phyloP scores from a whole-genome alignment of 495 filamentous ascomycete species.

The Aspergillus kassunensis region DNA sequence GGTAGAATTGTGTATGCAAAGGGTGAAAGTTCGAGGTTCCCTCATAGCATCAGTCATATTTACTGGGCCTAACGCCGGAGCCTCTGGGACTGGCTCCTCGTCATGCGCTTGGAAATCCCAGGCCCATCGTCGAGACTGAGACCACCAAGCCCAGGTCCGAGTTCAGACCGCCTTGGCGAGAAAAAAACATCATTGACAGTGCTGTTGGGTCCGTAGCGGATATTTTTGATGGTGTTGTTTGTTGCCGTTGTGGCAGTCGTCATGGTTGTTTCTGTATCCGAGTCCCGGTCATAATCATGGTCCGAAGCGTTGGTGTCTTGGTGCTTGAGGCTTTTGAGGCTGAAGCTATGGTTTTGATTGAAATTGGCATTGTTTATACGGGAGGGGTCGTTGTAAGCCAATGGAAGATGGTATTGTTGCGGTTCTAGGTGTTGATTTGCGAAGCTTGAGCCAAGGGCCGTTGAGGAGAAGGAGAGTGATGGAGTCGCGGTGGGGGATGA shows the following conservation, averaged over 20 bases:
- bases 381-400: conserved; percentile 9
- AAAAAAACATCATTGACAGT: conserved; percentile 19
- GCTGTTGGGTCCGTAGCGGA: conserved; percentile 30
- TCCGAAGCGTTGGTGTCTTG: conserved; percentile 33
- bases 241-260: conserved; percentile 35
- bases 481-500: conserved; percentile 19
- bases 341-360: conserved; percentile 35
- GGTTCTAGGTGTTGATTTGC: conserved; percentile 25
- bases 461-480: conserved; percentile 32
- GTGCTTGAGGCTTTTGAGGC: conserved; percentile 31
- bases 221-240: conserved; percentile 37
- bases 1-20: background rate
- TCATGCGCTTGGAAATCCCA: conserved; percentile 33
- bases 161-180: conserved; percentile 32
- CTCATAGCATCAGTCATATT: background rate
- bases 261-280: conserved; percentile 39
- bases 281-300: conserved; percentile 33
- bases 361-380: no score
- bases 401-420: conserved; percentile 22
- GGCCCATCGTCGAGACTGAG: conserved; percentile 38
- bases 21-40: background rate
- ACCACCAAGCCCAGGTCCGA: conserved; percentile 37
- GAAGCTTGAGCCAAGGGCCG: conserved; percentile 30
- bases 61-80: conserved; percentile 8
- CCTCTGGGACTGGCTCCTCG: conserved; percentile 39